Percentiles rank a stretch among this genome's conserved stretches.
These are phyloP conservation scores for Clathrospora elynae DNA, from an alignment of 2,329 filamentous ascomycete genomes.

Conservation along the genomic window DNA sequence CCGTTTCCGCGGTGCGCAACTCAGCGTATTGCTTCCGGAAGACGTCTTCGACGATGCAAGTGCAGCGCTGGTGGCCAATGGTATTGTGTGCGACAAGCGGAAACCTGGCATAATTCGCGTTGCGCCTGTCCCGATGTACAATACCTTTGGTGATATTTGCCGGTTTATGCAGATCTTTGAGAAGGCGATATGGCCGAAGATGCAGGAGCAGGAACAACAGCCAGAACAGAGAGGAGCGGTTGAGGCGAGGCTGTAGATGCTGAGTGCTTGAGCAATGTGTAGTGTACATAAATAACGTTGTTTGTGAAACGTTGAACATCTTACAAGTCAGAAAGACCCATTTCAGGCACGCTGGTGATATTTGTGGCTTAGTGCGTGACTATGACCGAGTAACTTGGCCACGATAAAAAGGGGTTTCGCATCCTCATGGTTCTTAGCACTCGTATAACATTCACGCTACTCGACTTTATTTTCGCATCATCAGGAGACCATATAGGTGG, in stretches of 20 bases:
- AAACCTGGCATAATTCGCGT: slow-evolving; percentile 85
- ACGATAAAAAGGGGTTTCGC: no score
- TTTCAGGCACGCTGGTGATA: no score
- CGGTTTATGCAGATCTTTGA: slow-evolving; percentile 54
- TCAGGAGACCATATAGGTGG: no score
- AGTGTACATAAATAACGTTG: no score
- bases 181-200: slow-evolving; percentile 41
- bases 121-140: slow-evolving; percentile 83
- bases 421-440: no score
- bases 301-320: no score
- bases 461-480: no score
- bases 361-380: no score
- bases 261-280: no score
- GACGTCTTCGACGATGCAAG: slow-evolving; percentile 72
- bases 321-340: no score
- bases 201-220: slow-evolving; percentile 7
- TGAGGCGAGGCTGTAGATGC: slow-evolving; percentile 19
- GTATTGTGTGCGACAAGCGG: slow-evolving; percentile 79
- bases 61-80: slow-evolving; percentile 66
- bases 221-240: slow-evolving; percentile 4
- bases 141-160: slow-evolving; percentile 73
- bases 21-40: slow-evolving; percentile 72
- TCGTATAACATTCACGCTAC: no score
- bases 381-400: no score
- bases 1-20: slow-evolving; percentile 72